Evolutionary conservation across 441 rosid species (phyloP).

Genomic region (Croton laevigatus): DNA sequence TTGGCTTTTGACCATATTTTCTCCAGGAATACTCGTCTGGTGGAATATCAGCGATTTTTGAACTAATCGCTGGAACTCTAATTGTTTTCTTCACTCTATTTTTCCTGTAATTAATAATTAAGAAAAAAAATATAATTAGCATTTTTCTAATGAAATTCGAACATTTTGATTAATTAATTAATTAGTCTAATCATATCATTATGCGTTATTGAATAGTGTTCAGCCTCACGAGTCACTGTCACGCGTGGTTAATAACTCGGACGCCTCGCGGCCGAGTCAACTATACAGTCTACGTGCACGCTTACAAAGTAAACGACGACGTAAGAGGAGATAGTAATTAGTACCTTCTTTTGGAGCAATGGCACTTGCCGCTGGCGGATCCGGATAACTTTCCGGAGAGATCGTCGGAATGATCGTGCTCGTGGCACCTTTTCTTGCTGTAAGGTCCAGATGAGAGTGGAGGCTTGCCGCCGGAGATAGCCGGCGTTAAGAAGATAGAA

Average conservation of each 20-base stretch:
- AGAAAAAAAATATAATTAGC: not conserved
- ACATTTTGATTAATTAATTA: not conserved
- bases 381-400: constrained; percentile 60
- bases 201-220: not conserved
- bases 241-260: constrained; percentile 27
- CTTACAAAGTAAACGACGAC: constrained; percentile 11
- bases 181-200: not conserved
- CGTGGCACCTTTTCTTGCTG: constrained; percentile 66
- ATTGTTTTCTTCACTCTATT: constrained; percentile 69
- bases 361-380: constrained; percentile 63
- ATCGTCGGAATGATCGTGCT: constrained; percentile 61
- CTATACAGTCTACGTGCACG: no score
- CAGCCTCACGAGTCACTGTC: constrained; percentile 22
- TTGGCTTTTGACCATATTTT: constrained; percentile 97
- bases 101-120: constrained; percentile 40
- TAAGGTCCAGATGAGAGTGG: constrained; percentile 58
- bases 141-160: constrained; percentile 6
- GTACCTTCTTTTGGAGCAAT: constrained; percentile 92
- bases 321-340: constrained; percentile 15
- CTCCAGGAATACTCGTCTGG: constrained; percentile 95
- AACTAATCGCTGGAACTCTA: constrained; percentile 85
- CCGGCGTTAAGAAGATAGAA: constrained; percentile 54
- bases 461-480: constrained; percentile 63
- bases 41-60: constrained; percentile 92
- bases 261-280: not conserved